A percentile compares a stretch with the other conserved stretches of the same genome.
These are phyloP conservation scores for Mortierella sp. DNA, from an alignment of 371 early-diverging fungal species.

Conservation along the genomic window DNA sequence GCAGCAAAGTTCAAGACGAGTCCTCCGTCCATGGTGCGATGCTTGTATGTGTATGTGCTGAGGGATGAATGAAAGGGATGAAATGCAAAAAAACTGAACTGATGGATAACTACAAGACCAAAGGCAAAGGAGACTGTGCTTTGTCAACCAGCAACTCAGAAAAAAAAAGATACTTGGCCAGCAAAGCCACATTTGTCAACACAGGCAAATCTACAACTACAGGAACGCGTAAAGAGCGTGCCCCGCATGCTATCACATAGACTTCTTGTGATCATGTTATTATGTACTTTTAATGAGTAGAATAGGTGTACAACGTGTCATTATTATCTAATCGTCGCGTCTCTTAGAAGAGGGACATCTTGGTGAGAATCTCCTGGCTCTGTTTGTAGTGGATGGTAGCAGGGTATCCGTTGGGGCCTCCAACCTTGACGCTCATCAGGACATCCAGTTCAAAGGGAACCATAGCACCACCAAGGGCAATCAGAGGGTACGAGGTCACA, in stretches of 20 bases:
- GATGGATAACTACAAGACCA: too few species aligned
- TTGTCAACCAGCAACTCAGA: not conserved
- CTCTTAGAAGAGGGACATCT: conserved; percentile 32
- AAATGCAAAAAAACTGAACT: conserved; percentile 1
- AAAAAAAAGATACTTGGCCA: not conserved
- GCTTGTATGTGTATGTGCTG: not conserved
- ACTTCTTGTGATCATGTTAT: not conserved
- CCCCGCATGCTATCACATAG: too few species aligned
- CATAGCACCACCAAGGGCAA: conserved; percentile 60
- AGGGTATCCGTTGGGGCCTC: conserved; percentile 46
- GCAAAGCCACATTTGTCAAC: conserved; percentile 2
- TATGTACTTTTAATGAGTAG: not conserved
- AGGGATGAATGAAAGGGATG: not conserved
- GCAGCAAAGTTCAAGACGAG: conserved; percentile 76
- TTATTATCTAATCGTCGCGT: conserved; percentile 1
- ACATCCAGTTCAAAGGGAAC: conserved; percentile 63
- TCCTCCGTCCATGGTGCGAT: conserved; percentile 69
- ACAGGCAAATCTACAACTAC: not conserved
- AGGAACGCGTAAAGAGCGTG: too few species aligned
- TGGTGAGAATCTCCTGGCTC: conserved; percentile 32
- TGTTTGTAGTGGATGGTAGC: conserved; percentile 50
- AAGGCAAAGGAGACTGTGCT: not conserved
- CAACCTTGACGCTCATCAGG: conserved; percentile 57
- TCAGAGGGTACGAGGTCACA: conserved; percentile 53
- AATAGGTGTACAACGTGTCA: not conserved